Evolutionary conservation across 2,329 filamentous ascomycete species (phyloP), one percentile per base, ranked within the genome.

Genomic region (Verruconis gallopava): DNA sequence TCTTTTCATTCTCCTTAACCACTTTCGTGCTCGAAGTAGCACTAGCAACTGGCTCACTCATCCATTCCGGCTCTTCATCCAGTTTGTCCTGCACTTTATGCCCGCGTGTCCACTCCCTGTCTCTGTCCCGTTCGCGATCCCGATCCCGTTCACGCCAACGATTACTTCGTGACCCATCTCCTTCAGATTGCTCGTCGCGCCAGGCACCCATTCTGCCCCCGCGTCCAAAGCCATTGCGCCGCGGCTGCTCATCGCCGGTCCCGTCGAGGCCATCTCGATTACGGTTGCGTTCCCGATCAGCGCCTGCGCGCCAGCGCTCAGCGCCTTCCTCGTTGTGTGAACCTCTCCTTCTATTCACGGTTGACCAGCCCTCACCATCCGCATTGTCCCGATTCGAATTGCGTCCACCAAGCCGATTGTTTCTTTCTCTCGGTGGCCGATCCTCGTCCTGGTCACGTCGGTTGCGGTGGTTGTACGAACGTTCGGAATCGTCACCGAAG

Each of bases 11-110:
- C 45, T 81, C 79, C 17, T 47, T 34, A 3, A 71, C 63, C 35
- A 68, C 71, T 13, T 77, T 76, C 45, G 79, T 73, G n/a, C n/a
- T n/a, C n/a, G n/a, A n/a, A n/a, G n/a, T n/a, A n/a, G n/a, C n/a
- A n/a, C n/a, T n/a, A 9, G n/a, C 25, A n/a, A 30, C 25, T 9
- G 25, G 25, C 30, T 62, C 56, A 55, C 93, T 85, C 60, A 94
- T 71, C 89, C 88, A 94, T 60, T 94, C 88, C 4, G 89, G 88
- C 39, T 93, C 85, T 49, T 83, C 78, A 55, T 93, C 85, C 49
- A 72, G 64, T 44, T 73, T 72, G 22, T 38, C 41, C 14, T 14
- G 34, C 33, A 38, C 13, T 6, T 22, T 39, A 21, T 43, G 34
- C 17, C 41, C 35, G 18, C 41, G 34, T 18, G 41, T 38, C 41